phyloP scores from a whole-genome alignment of 2,329 filamentous ascomycete genomes.

The Neopestalotiopsis clavispora region DNA sequence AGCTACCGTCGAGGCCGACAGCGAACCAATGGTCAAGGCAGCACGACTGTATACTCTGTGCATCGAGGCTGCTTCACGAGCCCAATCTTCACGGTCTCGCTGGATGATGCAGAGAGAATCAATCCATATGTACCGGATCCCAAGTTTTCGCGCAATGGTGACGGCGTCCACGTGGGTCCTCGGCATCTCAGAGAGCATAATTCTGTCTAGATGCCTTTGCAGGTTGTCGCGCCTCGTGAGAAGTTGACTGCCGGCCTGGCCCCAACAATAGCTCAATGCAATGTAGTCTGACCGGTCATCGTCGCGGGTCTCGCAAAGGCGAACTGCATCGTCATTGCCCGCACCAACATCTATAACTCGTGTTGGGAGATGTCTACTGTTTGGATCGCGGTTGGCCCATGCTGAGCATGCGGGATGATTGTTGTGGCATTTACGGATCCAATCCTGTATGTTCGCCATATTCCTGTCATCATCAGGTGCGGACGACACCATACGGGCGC shows the following conservation, averaged over 20 bases:
- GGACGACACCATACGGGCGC: not conserved
- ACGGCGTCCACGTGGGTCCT: not conserved
- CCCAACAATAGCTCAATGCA: conserved; percentile 10
- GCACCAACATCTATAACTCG: not conserved
- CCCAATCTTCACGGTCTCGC: conserved; percentile 14
- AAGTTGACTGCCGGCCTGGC: not conserved
- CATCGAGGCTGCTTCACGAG: conserved; percentile 11
- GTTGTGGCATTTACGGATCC: not conserved
- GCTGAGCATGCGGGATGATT: not conserved
- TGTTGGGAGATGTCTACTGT: not conserved
- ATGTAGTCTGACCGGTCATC: not conserved
- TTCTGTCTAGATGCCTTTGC: too few relatives aligned
- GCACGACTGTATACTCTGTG: conserved; percentile 15
- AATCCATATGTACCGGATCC: conserved; percentile 7
- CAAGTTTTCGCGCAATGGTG: not conserved
- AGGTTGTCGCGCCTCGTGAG: not conserved
- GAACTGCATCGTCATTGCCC: not conserved
- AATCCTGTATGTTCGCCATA: not conserved
- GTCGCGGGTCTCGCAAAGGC: not conserved
- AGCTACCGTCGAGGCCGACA: not conserved
- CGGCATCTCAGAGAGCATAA: not conserved
- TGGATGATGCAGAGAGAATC: conserved; percentile 10
- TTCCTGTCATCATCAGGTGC: not conserved
- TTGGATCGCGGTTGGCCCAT: not conserved
- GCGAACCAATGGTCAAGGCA: conserved; percentile 10